Percentiles rank a stretch among this genome's conserved stretches.
Evolutionary conservation across 768 basidiomycete species (phyloP).

Genomic region (Boletus rex-veris): DNA sequence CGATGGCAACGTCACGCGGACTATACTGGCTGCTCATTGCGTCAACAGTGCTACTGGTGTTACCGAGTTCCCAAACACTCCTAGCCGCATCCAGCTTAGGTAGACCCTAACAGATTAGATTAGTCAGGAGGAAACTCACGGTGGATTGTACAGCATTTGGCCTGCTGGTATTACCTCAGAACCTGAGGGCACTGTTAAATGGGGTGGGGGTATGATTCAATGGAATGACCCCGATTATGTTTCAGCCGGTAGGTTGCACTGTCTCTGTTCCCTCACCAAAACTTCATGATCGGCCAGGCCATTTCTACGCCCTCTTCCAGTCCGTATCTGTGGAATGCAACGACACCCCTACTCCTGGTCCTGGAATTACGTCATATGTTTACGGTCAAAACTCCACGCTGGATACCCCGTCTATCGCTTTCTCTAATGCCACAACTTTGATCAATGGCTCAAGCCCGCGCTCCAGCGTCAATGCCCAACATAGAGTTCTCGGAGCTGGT

Average conservation of each 20-base stretch:
- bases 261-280: not conserved
- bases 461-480: constrained; percentile 6
- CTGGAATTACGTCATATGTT: constrained; percentile 59
- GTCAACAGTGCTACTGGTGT: constrained; percentile 51
- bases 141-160: constrained; percentile 52
- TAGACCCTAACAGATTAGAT: constrained; percentile 27
- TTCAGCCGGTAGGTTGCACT: constrained; percentile 46
- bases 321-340: constrained; percentile 64
- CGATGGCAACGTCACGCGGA: constrained; percentile 70
- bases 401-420: constrained; percentile 50
- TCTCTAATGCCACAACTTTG: constrained; percentile 57
- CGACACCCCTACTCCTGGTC: constrained; percentile 41
- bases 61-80: constrained; percentile 68
- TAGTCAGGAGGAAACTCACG: constrained; percentile 1
- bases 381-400: constrained; percentile 55
- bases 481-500: constrained; percentile 11
- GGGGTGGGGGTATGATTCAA: constrained; percentile 82
- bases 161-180: constrained; percentile 67
- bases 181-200: constrained; percentile 67
- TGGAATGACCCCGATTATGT: constrained; percentile 77
- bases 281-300: constrained; percentile 38
- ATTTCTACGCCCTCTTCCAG: constrained; percentile 65
- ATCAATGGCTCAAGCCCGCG: constrained; percentile 38
- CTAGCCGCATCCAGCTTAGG: constrained; percentile 80
- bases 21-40: constrained; percentile 57